These are phyloP conservation scores for Aureobasidium mangrovei DNA, from an alignment of 2,329 filamentous ascomycete genomes.

Conservation along the genomic window DNA sequence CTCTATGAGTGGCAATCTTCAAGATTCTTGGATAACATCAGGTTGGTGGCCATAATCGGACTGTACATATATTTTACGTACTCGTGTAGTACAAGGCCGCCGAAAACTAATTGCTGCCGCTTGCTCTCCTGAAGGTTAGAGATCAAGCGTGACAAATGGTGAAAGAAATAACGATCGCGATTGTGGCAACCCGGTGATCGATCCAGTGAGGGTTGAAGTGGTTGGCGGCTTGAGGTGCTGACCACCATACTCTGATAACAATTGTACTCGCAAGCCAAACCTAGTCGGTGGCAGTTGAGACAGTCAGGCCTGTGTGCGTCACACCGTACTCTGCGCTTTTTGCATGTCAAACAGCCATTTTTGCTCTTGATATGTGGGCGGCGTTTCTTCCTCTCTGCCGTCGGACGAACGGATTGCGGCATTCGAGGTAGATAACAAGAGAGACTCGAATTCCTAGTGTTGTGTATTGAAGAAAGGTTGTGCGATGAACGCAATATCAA, in stretches of 20 bases:
- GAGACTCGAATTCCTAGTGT: not conserved
- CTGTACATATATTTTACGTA: not conserved
- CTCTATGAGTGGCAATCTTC: not conserved
- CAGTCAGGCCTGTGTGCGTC: not conserved
- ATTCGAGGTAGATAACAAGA: not conserved
- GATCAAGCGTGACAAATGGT: not conserved
- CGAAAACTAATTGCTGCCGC: not conserved
- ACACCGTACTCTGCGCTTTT: not conserved
- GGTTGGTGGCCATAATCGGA: not conserved
- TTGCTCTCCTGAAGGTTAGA: not conserved
- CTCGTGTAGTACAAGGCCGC: not conserved
- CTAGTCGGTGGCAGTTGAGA: not conserved
- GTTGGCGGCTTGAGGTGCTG: not conserved
- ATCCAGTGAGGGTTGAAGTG: not conserved
- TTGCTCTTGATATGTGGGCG: conserved; percentile 5
- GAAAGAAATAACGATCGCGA: not conserved
- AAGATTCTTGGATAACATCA: not conserved
- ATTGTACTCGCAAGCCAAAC: not conserved
- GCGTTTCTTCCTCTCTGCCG: not conserved
- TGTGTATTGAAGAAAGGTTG: too few species aligned
- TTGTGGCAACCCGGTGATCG: not conserved
- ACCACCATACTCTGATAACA: not conserved
- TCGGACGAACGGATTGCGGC: not conserved
- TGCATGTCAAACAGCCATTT: not conserved
- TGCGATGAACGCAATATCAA: too few species aligned